Base-by-base conservation (phyloP, 2,329 filamentous ascomycete species). In the Penicillium rolfsii region DNA sequence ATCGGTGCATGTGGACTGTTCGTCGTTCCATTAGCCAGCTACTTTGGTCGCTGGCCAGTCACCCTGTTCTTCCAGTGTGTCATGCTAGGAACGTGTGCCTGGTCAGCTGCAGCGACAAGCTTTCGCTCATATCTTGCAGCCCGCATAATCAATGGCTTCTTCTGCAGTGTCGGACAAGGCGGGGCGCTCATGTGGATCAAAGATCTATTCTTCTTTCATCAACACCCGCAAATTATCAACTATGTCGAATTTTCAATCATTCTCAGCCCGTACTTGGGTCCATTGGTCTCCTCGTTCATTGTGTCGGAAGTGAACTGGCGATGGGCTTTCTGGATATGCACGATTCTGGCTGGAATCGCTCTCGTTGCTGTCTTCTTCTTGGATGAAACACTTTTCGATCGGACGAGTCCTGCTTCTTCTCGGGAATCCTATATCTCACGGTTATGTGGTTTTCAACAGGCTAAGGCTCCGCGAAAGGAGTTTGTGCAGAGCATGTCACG, bases 91-190 rank as follows among this genome's bases (percentile, higher is more conserved):
- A 80, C 77, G 0, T 73, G 75, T 3, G 71, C 74, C n/a, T 77
- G 79, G 71, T 48, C 50, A 19, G 50, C 35, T n/a, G 50, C 50
- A 53, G 50, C 50, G 26, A 53, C 50, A 38, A 53, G 12, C 50
- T 53, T 53, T 40, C 36, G 35, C 35, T 53, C 35, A 6, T 52
- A 52, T 12, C 48, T 70, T 70, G 77, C 78, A 11, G 74, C 76
- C 0, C 73, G 80, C 1, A 78, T 80, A 28, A 66, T 82, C 5
- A 80, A 81, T 54, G 80, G 79, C 7, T 78, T 81, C 70, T 80
- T 80, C 67, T 76, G 72, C 8, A 79, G 73, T 4, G 77, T 78
- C 3, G 71, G 75, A 0, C 78, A 81, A 64, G 76, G 72, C 1
- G 74, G 75, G 41, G 79, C 77, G 2, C 71, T 81, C 35, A 79